Percentiles rank a stretch among this genome's conserved stretches.
Conservation (phyloP, 23 red algal species). For the Cyanidium caldarium region DNA sequence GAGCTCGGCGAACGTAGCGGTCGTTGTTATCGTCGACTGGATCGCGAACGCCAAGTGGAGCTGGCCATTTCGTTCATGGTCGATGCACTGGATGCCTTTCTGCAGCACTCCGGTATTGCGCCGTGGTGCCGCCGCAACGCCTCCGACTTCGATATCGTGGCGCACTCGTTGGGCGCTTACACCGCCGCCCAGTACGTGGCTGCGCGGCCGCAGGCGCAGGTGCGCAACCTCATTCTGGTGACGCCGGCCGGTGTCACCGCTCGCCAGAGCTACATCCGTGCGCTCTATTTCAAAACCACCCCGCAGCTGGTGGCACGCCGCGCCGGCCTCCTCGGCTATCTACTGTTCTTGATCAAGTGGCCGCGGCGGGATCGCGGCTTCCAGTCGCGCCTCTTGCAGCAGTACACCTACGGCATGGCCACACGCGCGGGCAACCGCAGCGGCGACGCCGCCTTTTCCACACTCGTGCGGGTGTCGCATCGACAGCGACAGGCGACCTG, state of each 20-base stretch:
- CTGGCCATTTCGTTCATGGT: not conserved
- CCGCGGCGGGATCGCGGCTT: slow-evolving; percentile 24
- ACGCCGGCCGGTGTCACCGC: slow-evolving; percentile 58
- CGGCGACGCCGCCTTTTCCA: not conserved
- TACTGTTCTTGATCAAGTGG: slow-evolving; percentile 43
- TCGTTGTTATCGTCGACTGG: slow-evolving; percentile 12
- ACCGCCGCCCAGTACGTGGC: slow-evolving; percentile 36
- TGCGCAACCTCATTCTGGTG: slow-evolving; percentile 44
- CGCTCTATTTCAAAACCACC: slow-evolving; percentile 64
- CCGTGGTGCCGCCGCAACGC: not conserved
- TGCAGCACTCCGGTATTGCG: not conserved
- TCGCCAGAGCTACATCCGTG: slow-evolving; percentile 26
- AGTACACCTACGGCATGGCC: slow-evolving; percentile 62
- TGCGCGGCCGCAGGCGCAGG: slow-evolving; percentile 4
- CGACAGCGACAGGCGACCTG: not conserved
- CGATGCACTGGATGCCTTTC: not conserved
- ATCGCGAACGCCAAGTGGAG: not conserved
- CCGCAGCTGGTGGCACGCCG: slow-evolving; percentile 59
- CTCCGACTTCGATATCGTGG: slow-evolving; percentile 28
- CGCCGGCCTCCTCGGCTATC: slow-evolving; percentile 64
- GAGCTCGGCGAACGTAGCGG: slow-evolving; percentile 15
- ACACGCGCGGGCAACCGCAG: not conserved
- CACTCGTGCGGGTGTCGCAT: not conserved
- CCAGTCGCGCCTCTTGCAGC: slow-evolving; percentile 25
- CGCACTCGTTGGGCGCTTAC: slow-evolving; percentile 78